These are phyloP conservation scores for Aureococcus anophagefferens DNA, from an alignment of 108 stramenopile species.

Conservation along the genomic window DNA sequence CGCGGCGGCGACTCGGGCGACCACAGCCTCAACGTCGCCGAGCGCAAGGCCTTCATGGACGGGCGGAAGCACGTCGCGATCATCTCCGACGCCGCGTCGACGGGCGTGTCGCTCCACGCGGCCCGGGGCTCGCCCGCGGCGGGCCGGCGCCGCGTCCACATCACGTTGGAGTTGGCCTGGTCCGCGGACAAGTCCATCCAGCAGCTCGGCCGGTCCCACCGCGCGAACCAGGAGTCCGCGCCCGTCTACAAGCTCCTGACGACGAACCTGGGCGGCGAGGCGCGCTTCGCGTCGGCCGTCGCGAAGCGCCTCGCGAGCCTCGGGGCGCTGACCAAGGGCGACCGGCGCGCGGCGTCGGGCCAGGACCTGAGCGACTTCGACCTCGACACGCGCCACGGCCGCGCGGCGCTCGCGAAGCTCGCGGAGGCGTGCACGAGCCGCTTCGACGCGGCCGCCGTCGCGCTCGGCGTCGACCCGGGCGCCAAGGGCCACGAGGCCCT, in stretches of 20 bases:
- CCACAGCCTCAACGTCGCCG: constrained; percentile 49
- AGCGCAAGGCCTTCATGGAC: constrained; percentile 54
- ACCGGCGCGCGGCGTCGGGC: constrained; percentile 47
- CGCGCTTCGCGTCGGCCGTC: constrained; percentile 65
- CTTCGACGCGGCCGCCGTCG: constrained; percentile 26
- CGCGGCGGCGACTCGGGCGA: constrained; percentile 40
- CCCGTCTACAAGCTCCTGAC: constrained; percentile 59
- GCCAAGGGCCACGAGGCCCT: neutral
- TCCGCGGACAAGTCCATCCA: constrained; percentile 77
- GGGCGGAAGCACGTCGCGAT: constrained; percentile 65
- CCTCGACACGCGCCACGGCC: constrained; percentile 29
- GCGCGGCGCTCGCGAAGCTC: constrained; percentile 1
- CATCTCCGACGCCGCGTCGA: constrained; percentile 71
- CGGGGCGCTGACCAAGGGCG: constrained; percentile 71
- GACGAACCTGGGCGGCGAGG: constrained; percentile 62
- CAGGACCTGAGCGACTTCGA: constrained; percentile 11
- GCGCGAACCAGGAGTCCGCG: constrained; percentile 51
- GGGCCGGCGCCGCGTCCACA: constrained; percentile 56
- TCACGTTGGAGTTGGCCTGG: constrained; percentile 78
- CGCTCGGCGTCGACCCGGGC: constrained; percentile 9
- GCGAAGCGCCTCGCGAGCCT: constrained; percentile 60
- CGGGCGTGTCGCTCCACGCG: constrained; percentile 58
- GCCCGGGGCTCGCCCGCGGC: constrained; percentile 21
- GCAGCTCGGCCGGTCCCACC: constrained; percentile 71
- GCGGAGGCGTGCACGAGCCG: constrained; percentile 5